Evolutionary conservation across 352 stramenopile genomes (phyloP).

Genomic region (Phytophthora ohioensis): DNA sequence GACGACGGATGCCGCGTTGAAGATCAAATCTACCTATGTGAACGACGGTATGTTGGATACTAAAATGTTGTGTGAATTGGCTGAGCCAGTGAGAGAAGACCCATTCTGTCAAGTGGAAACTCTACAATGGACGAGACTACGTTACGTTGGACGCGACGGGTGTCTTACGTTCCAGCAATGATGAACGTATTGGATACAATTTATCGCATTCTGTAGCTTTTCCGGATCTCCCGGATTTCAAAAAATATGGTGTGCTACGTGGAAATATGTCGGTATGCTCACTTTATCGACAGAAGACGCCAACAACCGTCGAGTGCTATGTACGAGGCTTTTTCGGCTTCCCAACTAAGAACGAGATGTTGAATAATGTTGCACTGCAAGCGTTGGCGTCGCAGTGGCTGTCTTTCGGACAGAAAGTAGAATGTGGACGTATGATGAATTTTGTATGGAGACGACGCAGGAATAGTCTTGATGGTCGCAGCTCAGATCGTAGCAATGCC

Average conservation of each 20-base stretch:
- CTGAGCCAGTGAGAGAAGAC: slow-evolving; percentile 31
- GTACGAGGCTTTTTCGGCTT: slow-evolving; percentile 53
- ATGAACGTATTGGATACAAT: slow-evolving; percentile 50
- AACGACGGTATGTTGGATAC: slow-evolving; percentile 55
- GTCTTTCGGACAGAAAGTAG: slow-evolving; percentile 32
- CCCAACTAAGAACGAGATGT: slow-evolving; percentile 34
- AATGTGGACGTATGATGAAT: slow-evolving; percentile 56
- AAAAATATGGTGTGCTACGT: slow-evolving; percentile 35
- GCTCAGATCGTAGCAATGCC: slow-evolving; percentile 6
- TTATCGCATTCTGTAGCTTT: slow-evolving; percentile 57
- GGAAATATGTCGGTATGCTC: slow-evolving; percentile 55
- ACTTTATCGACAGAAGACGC: slow-evolving; percentile 47
- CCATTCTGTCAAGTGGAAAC: slow-evolving; percentile 57
- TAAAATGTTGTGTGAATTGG: slow-evolving; percentile 48
- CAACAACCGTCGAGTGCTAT: slow-evolving; percentile 45
- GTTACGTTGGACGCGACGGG: slow-evolving; percentile 53
- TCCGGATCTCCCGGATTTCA: slow-evolving; percentile 36
- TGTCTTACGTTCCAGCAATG: slow-evolving; percentile 23
- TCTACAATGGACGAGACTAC: slow-evolving; percentile 53
- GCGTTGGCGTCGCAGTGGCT: slow-evolving; percentile 36
- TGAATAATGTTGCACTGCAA: slow-evolving; percentile 39
- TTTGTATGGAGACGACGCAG: slow-evolving; percentile 45
- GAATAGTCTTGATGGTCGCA: slow-evolving; percentile 20
- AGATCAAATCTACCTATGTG: slow-evolving; percentile 51
- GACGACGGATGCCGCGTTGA: slow-evolving; percentile 41